Percentiles rank a stretch among this genome's conserved stretches.
phyloP scores from a whole-genome alignment of 2,329 filamentous ascomycete species.

The Ascochyta fabae region DNA sequence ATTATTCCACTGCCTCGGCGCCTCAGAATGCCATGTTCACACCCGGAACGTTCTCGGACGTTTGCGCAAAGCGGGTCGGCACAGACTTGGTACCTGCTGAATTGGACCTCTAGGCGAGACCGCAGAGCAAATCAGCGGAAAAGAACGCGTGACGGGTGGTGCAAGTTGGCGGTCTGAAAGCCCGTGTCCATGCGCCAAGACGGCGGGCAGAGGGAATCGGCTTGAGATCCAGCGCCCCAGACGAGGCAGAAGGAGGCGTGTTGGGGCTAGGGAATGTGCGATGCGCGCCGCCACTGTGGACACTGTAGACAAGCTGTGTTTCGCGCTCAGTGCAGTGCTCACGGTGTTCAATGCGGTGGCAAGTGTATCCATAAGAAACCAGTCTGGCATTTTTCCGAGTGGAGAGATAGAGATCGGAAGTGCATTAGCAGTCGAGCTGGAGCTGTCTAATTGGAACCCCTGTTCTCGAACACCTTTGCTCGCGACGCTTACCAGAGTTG shows the following conservation, averaged over 20 bases:
- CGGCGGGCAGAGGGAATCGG: constrained; percentile 26
- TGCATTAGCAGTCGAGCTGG: constrained; percentile 25
- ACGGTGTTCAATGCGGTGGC: constrained; percentile 33
- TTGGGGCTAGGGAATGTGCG: constrained; percentile 18
- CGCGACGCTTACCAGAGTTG: constrained; percentile 21
- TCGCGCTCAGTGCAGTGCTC: constrained; percentile 24
- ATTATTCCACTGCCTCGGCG: neutral
- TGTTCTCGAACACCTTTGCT: constrained; percentile 27
- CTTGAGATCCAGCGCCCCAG: constrained; percentile 28
- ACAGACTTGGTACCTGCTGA: constrained; percentile 16
- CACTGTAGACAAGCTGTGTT: constrained; percentile 11
- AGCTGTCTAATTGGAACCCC: constrained; percentile 21
- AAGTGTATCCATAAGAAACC: constrained; percentile 17
- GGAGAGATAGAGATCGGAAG: constrained; percentile 19
- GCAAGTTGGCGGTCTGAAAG: constrained; percentile 40
- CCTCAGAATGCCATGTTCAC: neutral
- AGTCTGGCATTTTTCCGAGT: constrained; percentile 22
- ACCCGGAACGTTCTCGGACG: neutral
- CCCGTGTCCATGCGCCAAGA: constrained; percentile 30
- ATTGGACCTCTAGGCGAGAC: constrained; percentile 23
- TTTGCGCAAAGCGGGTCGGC: constrained; percentile 15
- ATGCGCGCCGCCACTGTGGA: constrained; percentile 16
- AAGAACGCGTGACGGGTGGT: constrained; percentile 28
- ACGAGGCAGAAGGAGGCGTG: constrained; percentile 15
- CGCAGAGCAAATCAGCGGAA: constrained; percentile 13